Percentiles rank a stretch among this genome's conserved stretches.
Conservation (phyloP, 2,329 filamentous ascomycete species). For the Rhynchosporium graminicola region DNA sequence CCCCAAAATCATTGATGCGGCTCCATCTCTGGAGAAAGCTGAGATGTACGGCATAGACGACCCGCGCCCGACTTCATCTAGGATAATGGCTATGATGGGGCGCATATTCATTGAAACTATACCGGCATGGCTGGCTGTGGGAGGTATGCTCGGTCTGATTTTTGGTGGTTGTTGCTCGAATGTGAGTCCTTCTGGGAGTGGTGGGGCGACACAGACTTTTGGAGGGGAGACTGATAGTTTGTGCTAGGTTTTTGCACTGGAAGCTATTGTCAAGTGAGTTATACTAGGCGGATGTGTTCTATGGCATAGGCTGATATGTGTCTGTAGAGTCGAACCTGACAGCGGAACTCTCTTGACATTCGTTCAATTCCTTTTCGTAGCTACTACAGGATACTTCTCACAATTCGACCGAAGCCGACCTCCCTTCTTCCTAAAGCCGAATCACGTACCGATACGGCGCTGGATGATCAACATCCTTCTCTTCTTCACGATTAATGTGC, state of each 20-base stretch:
- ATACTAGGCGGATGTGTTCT: not conserved
- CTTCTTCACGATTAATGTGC: slow-evolving; percentile 90
- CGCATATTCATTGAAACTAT: slow-evolving; percentile 59
- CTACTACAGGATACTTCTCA: slow-evolving; percentile 73
- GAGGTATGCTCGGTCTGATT: slow-evolving; percentile 77
- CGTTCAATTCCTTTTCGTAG: slow-evolving; percentile 83
- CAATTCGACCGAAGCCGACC: slow-evolving; percentile 69
- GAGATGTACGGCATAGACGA: slow-evolving; percentile 57
- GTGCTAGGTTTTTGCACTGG: slow-evolving; percentile 85
- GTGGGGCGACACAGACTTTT: slow-evolving; percentile 2
- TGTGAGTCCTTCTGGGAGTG: slow-evolving; percentile 52
- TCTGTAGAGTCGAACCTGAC: slow-evolving; percentile 71
- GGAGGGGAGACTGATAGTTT: slow-evolving; percentile 36
- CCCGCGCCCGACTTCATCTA: slow-evolving; percentile 51
- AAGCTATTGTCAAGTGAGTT: slow-evolving; percentile 88
- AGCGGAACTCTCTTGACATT: slow-evolving; percentile 87
- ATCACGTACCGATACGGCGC: slow-evolving; percentile 77
- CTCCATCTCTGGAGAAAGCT: slow-evolving; percentile 55
- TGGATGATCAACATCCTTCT: slow-evolving; percentile 88
- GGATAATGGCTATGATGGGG: slow-evolving; percentile 52
- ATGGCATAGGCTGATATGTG: slow-evolving; percentile 29
- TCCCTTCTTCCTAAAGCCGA: slow-evolving; percentile 72
- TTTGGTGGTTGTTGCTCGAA: slow-evolving; percentile 96
- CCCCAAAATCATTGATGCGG: slow-evolving; percentile 56
- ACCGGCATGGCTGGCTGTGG: slow-evolving; percentile 62